A percentile compares a stretch with the other conserved stretches of the same genome.
These are phyloP conservation scores for Pythium volutum DNA, from an alignment of 352 stramenopile species.

Conservation along the genomic window DNA sequence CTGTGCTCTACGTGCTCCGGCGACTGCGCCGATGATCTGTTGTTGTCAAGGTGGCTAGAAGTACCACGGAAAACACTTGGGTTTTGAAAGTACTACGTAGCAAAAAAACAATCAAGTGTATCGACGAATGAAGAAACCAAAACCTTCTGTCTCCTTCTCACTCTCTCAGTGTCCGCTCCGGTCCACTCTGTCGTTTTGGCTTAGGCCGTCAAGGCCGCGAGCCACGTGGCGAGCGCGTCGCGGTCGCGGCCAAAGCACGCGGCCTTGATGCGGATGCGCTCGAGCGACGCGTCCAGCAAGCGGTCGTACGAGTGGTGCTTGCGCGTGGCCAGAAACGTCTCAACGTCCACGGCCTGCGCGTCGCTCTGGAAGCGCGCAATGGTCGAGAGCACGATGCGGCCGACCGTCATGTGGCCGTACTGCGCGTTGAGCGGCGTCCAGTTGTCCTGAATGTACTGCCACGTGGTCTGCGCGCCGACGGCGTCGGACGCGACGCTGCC, in stretches of 20 bases:
- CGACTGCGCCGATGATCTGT: conserved; percentile 14
- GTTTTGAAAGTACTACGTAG: neutral
- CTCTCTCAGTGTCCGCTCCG: too few relatives aligned
- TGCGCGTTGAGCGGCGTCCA: conserved; percentile 62
- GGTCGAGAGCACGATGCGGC: conserved; percentile 62
- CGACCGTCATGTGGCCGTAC: conserved; percentile 60
- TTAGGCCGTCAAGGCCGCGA: conserved; percentile 27
- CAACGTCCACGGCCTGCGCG: conserved; percentile 45
- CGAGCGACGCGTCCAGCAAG: conserved; percentile 60
- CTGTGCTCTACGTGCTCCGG: conserved; percentile 32
- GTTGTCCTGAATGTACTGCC: conserved; percentile 73
- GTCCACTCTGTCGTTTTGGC: too few relatives aligned
- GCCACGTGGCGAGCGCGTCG: conserved; percentile 54
- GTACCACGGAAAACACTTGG: neutral
- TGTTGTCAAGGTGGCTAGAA: neutral
- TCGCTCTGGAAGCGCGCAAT: conserved; percentile 68
- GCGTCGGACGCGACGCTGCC: conserved; percentile 62
- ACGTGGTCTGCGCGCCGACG: conserved; percentile 47
- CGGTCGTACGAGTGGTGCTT: conserved; percentile 69
- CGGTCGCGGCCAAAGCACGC: conserved; percentile 58
- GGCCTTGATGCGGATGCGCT: conserved; percentile 72
- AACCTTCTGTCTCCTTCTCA: too few relatives aligned
- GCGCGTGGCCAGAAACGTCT: conserved; percentile 55
- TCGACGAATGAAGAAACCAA: neutral
- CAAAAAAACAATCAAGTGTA: neutral